Percentiles rank a stretch among this genome's conserved stretches.
These are phyloP conservation scores for Rhodamnia rubescens DNA, from an alignment of 345 rosid species.

Conservation along the genomic window DNA sequence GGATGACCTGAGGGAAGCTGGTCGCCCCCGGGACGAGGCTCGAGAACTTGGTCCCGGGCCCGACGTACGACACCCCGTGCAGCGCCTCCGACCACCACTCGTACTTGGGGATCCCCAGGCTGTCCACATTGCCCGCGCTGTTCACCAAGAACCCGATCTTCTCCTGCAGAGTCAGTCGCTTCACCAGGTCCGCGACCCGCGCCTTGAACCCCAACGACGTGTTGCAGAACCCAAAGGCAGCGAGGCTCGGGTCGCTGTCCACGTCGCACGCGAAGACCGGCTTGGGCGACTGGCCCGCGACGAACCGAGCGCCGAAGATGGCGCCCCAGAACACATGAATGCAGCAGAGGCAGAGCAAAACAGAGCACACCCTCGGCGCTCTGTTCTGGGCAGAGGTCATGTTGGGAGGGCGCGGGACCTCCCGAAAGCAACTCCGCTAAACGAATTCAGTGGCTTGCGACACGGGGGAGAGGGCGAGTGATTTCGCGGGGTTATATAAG, in stretches of 20 bases:
- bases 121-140: conserved; percentile 39
- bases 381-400: conserved; percentile 16
- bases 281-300: conserved; percentile 21
- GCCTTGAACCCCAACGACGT: conserved; percentile 14
- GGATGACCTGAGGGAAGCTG: conserved; percentile 89
- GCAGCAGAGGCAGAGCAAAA: conserved; percentile 8
- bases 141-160: conserved; percentile 49
- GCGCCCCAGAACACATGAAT: not conserved
- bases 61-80: conserved; percentile 84
- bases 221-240: conserved; percentile 51
- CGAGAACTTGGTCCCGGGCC: conserved; percentile 63
- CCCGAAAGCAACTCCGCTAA: not conserved
- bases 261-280: conserved; percentile 79
- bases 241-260: conserved; percentile 27
- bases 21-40: conserved; percentile 74
- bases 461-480: not conserved
- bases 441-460: not conserved
- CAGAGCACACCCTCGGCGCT: conserved; percentile 18
- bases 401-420: not conserved
- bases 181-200: conserved; percentile 71
- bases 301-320: conserved; percentile 1
- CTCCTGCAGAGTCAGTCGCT: conserved; percentile 68
- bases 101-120: conserved; percentile 76
- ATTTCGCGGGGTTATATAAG: not conserved
- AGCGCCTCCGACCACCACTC: conserved; percentile 99